Evolutionary conservation across 1,284 basidiomycete genomes (phyloP).

Genomic region (Microstroma glucosiphilum): DNA sequence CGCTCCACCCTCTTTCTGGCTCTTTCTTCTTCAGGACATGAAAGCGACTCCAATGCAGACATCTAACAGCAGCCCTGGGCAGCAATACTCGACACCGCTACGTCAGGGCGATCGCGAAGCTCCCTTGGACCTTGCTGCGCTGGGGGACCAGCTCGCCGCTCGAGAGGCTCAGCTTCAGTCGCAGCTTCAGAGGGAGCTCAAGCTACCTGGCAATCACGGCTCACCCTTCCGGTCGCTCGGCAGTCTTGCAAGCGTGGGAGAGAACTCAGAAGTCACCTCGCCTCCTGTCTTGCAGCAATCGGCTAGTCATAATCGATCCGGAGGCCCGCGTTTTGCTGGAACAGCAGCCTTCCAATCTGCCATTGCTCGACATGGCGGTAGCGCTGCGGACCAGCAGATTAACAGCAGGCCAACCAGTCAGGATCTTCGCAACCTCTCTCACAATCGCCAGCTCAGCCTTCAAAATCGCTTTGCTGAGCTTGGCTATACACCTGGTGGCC

Average conservation of each 20-base stretch:
- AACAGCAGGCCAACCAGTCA: slow-evolving; percentile 14
- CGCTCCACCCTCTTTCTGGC: background rate
- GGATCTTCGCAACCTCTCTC: slow-evolving; percentile 23
- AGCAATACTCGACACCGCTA: background rate
- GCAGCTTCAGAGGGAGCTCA: slow-evolving; percentile 42
- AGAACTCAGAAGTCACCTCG: slow-evolving; percentile 24
- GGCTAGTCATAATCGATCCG: slow-evolving; percentile 20
- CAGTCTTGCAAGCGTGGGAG: slow-evolving; percentile 36
- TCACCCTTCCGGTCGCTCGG: slow-evolving; percentile 18
- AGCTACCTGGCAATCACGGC: slow-evolving; percentile 24
- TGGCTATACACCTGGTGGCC: slow-evolving; percentile 23
- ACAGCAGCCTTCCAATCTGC: slow-evolving; percentile 43
- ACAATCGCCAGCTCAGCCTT: slow-evolving; percentile 34
- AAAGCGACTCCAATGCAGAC: slow-evolving; percentile 4
- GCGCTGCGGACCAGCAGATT: slow-evolving; percentile 7
- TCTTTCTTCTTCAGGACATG: slow-evolving; percentile 13
- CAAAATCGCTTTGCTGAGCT: slow-evolving; percentile 41
- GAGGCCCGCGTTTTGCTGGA: slow-evolving; percentile 38
- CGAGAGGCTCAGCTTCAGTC: slow-evolving; percentile 39
- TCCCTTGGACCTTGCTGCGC: slow-evolving; percentile 23
- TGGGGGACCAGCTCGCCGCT: slow-evolving; percentile 26
- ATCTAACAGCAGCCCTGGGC: background rate
- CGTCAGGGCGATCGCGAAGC: slow-evolving; percentile 14
- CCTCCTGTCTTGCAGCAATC: slow-evolving; percentile 10
- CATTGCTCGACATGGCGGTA: slow-evolving; percentile 25